Conservation (phyloP, 2,329 filamentous ascomycete genomes). For the Trichoderma simmonsii region DNA sequence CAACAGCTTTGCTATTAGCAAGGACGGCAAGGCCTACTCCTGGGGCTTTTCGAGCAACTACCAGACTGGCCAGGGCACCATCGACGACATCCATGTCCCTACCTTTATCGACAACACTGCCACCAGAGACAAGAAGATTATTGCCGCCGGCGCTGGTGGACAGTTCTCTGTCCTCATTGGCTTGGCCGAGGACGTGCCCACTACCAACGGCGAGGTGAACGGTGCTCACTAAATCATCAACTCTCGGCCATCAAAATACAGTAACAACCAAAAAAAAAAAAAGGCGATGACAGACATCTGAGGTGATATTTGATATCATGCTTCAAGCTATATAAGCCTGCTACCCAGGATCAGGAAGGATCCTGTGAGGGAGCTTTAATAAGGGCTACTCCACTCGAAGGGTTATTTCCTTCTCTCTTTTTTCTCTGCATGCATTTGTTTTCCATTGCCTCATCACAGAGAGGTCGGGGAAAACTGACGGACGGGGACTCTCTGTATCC, state of each 20-base stretch:
- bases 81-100: conserved; percentile 75
- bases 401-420: background rate
- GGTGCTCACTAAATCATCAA: conserved; percentile 6
- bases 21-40: conserved; percentile 67
- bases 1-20: conserved; percentile 69
- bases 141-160: conserved; percentile 80
- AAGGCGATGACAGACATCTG: background rate
- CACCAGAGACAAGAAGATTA: conserved; percentile 68
- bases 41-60: conserved; percentile 82
- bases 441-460: background rate
- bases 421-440: background rate
- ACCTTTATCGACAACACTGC: conserved; percentile 83
- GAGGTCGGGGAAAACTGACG: background rate
- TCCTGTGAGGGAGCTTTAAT: background rate
- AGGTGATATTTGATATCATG: background rate
- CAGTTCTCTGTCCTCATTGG: conserved; percentile 71
- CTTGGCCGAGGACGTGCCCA: conserved; percentile 31
- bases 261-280: background rate
- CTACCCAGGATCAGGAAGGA: background rate
- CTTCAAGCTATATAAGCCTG: background rate
- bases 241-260: background rate
- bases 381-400: background rate
- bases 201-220: conserved; percentile 30
- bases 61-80: conserved; percentile 72
- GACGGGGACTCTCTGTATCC: background rate